Conservation (phyloP, 148 eudicot species). For the Selenicereus undatus region DNA sequence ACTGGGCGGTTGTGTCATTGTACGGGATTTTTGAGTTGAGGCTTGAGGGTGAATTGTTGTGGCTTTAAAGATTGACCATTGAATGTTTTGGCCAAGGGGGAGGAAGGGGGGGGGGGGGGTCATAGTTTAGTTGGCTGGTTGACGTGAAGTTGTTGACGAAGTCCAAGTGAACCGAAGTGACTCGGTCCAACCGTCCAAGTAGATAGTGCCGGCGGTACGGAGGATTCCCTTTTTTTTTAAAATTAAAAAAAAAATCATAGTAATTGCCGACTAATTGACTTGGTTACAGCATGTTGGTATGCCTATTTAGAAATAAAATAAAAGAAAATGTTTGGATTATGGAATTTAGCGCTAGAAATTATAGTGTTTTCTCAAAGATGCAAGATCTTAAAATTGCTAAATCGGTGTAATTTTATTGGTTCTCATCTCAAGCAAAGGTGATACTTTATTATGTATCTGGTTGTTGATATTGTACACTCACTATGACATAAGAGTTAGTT, state of each 20-base stretch:
- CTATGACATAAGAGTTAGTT: too few species aligned
- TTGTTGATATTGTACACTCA: too few species aligned
- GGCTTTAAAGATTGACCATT: too few species aligned
- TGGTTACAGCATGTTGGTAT: neutral
- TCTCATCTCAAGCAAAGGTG: too few species aligned
- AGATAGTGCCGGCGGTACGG: neutral
- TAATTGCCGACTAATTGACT: neutral
- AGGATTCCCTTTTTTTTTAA: neutral
- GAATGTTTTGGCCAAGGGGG: too few species aligned
- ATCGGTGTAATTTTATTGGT: too few species aligned
- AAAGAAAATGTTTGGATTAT: too few species aligned
- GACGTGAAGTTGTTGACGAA: neutral
- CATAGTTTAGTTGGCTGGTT: neutral
- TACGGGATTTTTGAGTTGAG: neutral
- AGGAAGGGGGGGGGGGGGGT: neutral
- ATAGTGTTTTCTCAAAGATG: too few species aligned
- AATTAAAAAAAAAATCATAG: neutral
- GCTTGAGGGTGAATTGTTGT: neutral
- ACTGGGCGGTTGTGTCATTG: neutral
- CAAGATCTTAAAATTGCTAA: too few species aligned
- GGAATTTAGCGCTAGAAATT: too few species aligned
- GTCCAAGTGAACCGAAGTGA: neutral
- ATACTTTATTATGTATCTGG: too few species aligned
- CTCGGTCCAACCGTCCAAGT: neutral
- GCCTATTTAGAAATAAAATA: too few species aligned